Evolutionary conservation across 2,329 filamentous ascomycete species (phyloP), one percentile per base, ranked within the genome.

Genomic region (Curvularia sp.): DNA sequence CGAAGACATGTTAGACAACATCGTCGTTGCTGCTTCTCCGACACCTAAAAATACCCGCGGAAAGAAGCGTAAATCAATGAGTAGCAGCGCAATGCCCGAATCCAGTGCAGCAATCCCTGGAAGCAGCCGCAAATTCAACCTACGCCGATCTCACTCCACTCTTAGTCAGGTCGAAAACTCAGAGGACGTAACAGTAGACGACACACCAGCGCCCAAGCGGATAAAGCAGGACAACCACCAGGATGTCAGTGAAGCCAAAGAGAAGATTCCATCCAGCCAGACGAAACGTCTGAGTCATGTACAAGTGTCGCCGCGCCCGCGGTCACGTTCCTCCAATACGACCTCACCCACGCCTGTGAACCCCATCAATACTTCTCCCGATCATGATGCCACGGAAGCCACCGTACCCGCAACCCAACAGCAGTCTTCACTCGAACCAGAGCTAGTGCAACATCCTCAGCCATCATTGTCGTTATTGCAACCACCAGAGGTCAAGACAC

Each of bases 1-100:
- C 1, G 74, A 78, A 6, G 71, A 69, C 5, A 71, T 79, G 19
- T 70, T 71, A 21, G 78, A 79, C 41, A 78, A 77, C 53, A 80
- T 81, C 48, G 69, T 78, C 15, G 76, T 80, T 19, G 74, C 72
- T 18, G 74, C 72, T 13, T 59, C 60, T 3, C 58, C 67, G 3
- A 45, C 39, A 8, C 43, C 49, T 4, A 50, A 53, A 2, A 63
- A 43, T 12, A 39, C 49, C 1, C 45, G 18, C n/a, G 38, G 46
- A 9, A 67, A 51, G 39, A 72, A 68, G 67, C 57, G 70, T 15
- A 71, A 69, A 49, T 57, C 66, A 6, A 65, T 57, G 55, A 43
- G 36, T 32, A 52, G 51, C 13, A 50, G 41, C 52, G 25, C 46
- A 50, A 10, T 12, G 3, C n/a, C 49, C 25, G n/a, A 28, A 6